These are phyloP conservation scores for Teunomyces kruisii DNA, from an alignment of 805 yeast species.

Conservation along the genomic window DNA sequence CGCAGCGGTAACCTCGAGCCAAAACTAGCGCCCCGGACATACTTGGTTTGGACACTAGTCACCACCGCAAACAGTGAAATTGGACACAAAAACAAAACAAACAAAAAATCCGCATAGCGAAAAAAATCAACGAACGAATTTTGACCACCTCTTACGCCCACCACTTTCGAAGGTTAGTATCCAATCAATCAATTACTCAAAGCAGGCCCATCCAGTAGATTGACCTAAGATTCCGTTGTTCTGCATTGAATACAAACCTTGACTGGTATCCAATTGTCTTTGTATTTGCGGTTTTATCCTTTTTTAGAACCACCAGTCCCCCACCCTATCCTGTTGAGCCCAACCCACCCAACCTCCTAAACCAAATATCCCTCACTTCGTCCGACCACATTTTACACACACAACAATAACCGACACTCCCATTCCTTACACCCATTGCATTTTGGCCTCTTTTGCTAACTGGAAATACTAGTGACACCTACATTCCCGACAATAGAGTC, in stretches of 20 bases:
- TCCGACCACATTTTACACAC: background rate
- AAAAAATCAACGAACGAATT: constrained; percentile 4
- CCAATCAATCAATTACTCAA: constrained; percentile 1
- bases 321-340: too few relatives aligned
- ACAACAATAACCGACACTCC: background rate
- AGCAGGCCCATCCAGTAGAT: background rate
- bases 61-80: background rate
- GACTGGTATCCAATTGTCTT: background rate
- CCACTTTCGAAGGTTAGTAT: constrained; percentile 1
- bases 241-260: background rate
- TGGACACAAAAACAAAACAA: constrained; percentile 3
- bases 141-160: constrained; percentile 2
- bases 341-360: background rate
- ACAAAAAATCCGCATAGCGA: constrained; percentile 1
- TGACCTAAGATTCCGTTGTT: background rate
- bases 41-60: constrained; percentile 1
- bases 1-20: too few relatives aligned
- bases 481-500: background rate
- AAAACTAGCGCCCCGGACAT: background rate
- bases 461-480: background rate
- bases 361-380: background rate
- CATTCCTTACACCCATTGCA: background rate
- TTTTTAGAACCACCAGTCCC: too few relatives aligned
- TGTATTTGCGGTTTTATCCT: background rate
- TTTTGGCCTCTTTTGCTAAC: background rate